Base-by-base conservation (phyloP, 2,329 filamentous ascomycete species). In the Dichotomopilus funicola region DNA sequence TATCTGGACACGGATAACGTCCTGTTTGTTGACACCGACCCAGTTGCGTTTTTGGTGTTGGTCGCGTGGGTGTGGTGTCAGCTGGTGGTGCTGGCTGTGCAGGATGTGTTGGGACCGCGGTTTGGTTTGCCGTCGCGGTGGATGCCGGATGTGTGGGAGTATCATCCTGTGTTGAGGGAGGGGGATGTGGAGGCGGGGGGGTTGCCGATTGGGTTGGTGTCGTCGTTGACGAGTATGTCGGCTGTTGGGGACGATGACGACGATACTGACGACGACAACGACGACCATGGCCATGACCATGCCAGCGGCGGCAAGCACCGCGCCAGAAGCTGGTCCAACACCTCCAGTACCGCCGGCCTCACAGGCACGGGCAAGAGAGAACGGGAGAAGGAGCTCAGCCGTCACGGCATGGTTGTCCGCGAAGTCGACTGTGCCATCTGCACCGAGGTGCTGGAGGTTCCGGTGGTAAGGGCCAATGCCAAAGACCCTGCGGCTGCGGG, bases 381-480 rank as follows among this genome's bases (percentile, higher is more conserved):
- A 59, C 58, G 74, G 59, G 67, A 73, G 40, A 62, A 68, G 47
- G 70, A 71, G 35, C 37, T 64, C 58, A 55, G 52, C 49, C 54
- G 64, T 42, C 50, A 61, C 34, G 67, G 65, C 37, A 67, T 64
- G 58, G 55, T 61, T 63, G 49, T 68, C 10, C 72, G 79, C 46
- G 82, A 70, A 1, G 94, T 95, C 58, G 91, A 97, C 73, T 99
- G 94, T 71, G 90, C 91, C 13, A 96, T 99, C 62, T 99, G 94
- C 69, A 88, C 92, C 72, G 91, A 96, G 71, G 80, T 88, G 46
- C 84, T 99, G 13, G 90, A 96, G 68, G 90, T 97, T 2, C 89
- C 91, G 0, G 86, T 97, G 27, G 73, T 96, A 36, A 78, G 78
- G 50, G 77, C 80, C 1, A 80, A 78, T 8, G 76, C 77, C 42